These are phyloP conservation scores for Neurospora discreta DNA, from an alignment of 495 filamentous ascomycete species.

Conservation along the genomic window DNA sequence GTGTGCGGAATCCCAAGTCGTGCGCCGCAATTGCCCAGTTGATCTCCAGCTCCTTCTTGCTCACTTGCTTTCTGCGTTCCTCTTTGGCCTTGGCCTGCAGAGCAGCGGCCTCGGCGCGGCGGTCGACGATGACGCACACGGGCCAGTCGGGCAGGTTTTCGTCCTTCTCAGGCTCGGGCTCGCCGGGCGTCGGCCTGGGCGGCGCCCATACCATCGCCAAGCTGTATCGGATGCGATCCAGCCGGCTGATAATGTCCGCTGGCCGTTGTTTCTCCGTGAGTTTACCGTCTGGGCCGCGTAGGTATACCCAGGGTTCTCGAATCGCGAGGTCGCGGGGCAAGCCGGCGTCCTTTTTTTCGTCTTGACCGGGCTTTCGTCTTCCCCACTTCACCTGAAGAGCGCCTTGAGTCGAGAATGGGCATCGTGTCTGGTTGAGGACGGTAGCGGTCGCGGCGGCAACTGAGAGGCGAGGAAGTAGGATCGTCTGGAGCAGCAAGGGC, in stretches of 20 bases:
- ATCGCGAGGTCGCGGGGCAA: neutral
- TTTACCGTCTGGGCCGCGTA: slow-evolving; percentile 40
- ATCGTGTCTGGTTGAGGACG: neutral
- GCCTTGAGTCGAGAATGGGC: neutral
- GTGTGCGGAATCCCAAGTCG: slow-evolving; percentile 52
- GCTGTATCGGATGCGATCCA: slow-evolving; percentile 40
- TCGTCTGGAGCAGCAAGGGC: slow-evolving; percentile 4
- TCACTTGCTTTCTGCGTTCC: slow-evolving; percentile 12
- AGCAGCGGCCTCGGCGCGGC: slow-evolving; percentile 14
- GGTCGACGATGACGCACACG: slow-evolving; percentile 55
- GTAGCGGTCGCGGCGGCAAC: neutral
- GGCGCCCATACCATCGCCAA: slow-evolving; percentile 47
- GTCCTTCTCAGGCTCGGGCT: neutral
- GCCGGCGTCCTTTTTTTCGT: neutral
- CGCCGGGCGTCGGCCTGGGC: neutral
- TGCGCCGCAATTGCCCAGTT: slow-evolving; percentile 70
- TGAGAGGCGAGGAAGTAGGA: slow-evolving; percentile 8
- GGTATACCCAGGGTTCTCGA: slow-evolving; percentile 11
- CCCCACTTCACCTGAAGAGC: neutral
- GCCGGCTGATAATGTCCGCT: slow-evolving; percentile 29
- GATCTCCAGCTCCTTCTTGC: slow-evolving; percentile 63
- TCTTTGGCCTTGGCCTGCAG: slow-evolving; percentile 15
- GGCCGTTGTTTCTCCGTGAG: slow-evolving; percentile 37
- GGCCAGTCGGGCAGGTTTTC: slow-evolving; percentile 22
- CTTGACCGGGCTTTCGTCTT: neutral